These are phyloP conservation scores for Salicornia ramosissima DNA, from an alignment of 148 eudicot species.

Conservation along the genomic window DNA sequence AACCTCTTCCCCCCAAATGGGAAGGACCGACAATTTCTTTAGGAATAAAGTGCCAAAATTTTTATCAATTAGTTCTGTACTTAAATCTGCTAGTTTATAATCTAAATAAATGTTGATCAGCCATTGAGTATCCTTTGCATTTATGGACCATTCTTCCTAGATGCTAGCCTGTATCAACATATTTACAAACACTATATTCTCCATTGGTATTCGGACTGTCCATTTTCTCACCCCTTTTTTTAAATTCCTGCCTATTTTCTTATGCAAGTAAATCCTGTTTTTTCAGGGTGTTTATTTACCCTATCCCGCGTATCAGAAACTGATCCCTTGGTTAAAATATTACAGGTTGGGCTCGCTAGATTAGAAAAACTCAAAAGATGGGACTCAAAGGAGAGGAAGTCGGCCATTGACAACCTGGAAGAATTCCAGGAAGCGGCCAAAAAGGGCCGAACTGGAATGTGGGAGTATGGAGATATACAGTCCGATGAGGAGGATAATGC, in stretches of 20 bases:
- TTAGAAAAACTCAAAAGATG: slow-evolving; percentile 65
- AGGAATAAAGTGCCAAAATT: too few relatives aligned
- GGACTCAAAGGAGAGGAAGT: slow-evolving; percentile 53
- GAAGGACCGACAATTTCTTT: neutral
- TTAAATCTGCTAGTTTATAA: too few relatives aligned
- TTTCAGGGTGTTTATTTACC: neutral
- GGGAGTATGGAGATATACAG: slow-evolving; percentile 80
- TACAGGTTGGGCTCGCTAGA: slow-evolving; percentile 83
- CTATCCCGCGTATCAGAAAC: neutral
- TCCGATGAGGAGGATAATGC: slow-evolving; percentile 79
- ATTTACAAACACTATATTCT: too few relatives aligned
- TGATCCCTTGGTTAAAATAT: slow-evolving; percentile 5
- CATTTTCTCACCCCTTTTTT: too few relatives aligned
- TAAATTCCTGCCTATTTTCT: neutral
- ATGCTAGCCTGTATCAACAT: too few relatives aligned
- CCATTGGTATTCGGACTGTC: too few relatives aligned
- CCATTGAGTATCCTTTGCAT: too few relatives aligned
- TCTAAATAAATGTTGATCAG: too few relatives aligned
- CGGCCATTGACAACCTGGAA: slow-evolving; percentile 59
- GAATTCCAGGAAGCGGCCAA: slow-evolving; percentile 68
- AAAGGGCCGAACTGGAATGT: slow-evolving; percentile 55
- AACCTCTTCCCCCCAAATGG: neutral
- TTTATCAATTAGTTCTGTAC: too few relatives aligned
- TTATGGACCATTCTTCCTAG: too few relatives aligned
- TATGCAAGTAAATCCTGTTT: neutral